Base-by-base conservation (phyloP, 164 flowering plant species). In the Stephania japonica region DNA sequence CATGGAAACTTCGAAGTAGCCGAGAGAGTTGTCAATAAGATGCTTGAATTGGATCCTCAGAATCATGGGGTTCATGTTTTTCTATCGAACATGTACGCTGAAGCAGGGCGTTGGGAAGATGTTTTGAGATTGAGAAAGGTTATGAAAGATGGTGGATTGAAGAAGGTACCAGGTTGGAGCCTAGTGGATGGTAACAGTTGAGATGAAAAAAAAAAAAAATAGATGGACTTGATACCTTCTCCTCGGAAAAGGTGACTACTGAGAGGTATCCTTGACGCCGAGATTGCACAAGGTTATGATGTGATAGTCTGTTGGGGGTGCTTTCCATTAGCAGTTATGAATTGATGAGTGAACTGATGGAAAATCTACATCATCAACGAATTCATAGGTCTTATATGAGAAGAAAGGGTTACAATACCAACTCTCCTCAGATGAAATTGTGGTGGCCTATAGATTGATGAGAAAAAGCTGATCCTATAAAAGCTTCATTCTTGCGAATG, bases 31-130 rank as follows among this genome's bases (percentile, higher is more conserved):
- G 86, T 81, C 68, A 75, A 79, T 70, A 77, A 80, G 75, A 81
- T 86, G 67, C 81, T 84, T 21, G 66, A 47, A n/a, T 69, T 86
- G 76, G 89, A 86, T 49, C 85, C 89, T 76, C 65, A 79, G 21
- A 83, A 84, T 76, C 84, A 84, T 68, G 89, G 87, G 49, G 85
- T 83, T 69, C 82, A 80, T 70, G 80, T 83, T 27, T 79, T 83
- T 26, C 71, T 84, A 63, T 84, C 89, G 18, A 86, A 86, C 69
- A 81, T 86, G 82, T 81, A 83, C 73, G 87, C 89, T 14, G 85
- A 80, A 76, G 85, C 80, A 56, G 85, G 83, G 8, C 69, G 77
- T 56, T 86, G 88, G 87, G 84, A 73, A 70, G 87, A 84, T 75
- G 87, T 86, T 27, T 42, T 38, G 64, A 86, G 72, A 71, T 68